Base-by-base conservation (phyloP, 352 stramenopile genomes). In the Pythium angustatum region DNA sequence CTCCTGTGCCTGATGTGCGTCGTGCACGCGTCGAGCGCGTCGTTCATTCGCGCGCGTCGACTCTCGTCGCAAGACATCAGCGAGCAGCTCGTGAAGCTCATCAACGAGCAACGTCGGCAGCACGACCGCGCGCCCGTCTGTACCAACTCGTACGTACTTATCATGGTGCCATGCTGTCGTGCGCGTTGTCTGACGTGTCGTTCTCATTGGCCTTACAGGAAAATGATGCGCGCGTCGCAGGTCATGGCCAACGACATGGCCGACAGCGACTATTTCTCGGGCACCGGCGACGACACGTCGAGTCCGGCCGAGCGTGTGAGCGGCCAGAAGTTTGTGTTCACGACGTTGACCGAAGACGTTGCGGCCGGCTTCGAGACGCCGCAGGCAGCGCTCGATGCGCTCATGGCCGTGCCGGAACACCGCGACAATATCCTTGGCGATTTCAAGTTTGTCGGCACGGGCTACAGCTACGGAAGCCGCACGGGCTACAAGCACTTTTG, bases 271-370 rank as follows among this genome's bases (percentile, higher is more conserved):
- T 72, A 68, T 49, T 72, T 72, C 31, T 12, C 8, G 6, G 58
- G 53, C 72, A 83, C 58, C 8, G 76, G 78, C 12, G 77, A 75
- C n/a, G 77, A 84, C 64, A 77, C 77, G 0, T 83, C 76, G 12
- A 76, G 75, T 27, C 75, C 78, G 34, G 70, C 69, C 2, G 52
- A 81, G 28, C 79, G 79, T n/a, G 72, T 88, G 40, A 79, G 63
- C 6, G 69, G 36, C 28, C 56, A 70, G 43, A 68, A 76, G 0
- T 90, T 87, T 56, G 56, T 76, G n/a, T 75, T 72, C 48, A 75
- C 64, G 44, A 68, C 57, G 8, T 60, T 77, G 27, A 65, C 54
- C 7, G 69, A 79, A 66, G 69, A 79, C 41, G 69, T 79, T 31
- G 71, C 71, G 4, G 68, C 68, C 1, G 67, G 63, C 11, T 68